A percentile compares a stretch with the other conserved stretches of the same genome.
Conservation (phyloP, 306 rosid genomes). For the Vicia sativa region DNA sequence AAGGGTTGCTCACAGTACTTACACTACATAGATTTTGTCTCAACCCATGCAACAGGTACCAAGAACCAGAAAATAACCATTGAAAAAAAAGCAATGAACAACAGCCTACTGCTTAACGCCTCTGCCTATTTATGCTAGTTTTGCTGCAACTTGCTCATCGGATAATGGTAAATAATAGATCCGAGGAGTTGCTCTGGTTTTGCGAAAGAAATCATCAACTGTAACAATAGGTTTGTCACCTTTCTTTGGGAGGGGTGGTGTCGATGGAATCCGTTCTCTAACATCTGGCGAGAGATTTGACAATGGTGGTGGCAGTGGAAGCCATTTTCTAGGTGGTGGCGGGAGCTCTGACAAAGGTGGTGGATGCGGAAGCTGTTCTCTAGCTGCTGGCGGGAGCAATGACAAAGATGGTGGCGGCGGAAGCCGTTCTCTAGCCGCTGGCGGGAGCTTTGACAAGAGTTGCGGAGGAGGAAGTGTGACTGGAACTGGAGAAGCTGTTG, state of each 20-base stretch:
- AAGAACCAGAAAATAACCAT: conserved; percentile 15
- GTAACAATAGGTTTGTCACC: conserved; percentile 72
- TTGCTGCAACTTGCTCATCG: conserved; percentile 74
- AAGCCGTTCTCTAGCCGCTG: not conserved
- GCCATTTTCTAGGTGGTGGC: conserved; percentile 56
- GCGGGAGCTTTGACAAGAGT: not conserved
- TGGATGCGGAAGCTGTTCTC: conserved; percentile 62
- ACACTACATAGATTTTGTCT: conserved; percentile 33
- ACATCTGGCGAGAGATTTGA: not conserved
- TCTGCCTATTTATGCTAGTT: conserved; percentile 61
- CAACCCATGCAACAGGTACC: conserved; percentile 12
- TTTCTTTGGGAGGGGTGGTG: conserved; percentile 63
- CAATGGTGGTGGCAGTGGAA: conserved; percentile 26
- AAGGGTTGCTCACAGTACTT: too few species aligned
- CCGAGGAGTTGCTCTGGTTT: conserved; percentile 81
- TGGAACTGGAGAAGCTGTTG: conserved; percentile 47
- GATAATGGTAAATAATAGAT: conserved; percentile 90
- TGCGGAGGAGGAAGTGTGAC: conserved; percentile 41
- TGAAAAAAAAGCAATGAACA: conserved; percentile 20
- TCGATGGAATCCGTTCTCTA: conserved; percentile 60
- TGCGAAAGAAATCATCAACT: conserved; percentile 80
- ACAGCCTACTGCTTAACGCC: conserved; percentile 44
- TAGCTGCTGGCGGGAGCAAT: conserved; percentile 50
- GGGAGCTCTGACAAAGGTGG: conserved; percentile 17
- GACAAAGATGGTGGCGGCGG: conserved; percentile 30